A percentile compares a stretch with the other conserved stretches of the same genome.
These are phyloP conservation scores for Yamadazyma sp. DNA, from an alignment of 805 yeast genomes.

Conservation along the genomic window DNA sequence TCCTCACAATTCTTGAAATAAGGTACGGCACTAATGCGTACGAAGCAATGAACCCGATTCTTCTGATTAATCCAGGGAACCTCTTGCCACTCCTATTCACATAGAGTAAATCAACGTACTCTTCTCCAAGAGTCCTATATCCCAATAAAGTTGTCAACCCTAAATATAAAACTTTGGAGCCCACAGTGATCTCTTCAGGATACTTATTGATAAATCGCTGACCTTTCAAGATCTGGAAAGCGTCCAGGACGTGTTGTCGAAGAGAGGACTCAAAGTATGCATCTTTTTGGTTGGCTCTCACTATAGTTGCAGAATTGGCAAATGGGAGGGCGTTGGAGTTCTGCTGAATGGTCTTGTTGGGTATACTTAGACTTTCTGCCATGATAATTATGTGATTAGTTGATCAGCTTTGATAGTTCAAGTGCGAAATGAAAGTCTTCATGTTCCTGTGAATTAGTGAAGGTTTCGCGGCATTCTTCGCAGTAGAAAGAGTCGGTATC, in stretches of 20 bases:
- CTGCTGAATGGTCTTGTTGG: constrained; percentile 2
- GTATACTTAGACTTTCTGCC: too few species aligned
- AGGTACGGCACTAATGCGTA: constrained; percentile 66
- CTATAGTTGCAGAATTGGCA: constrained; percentile 87
- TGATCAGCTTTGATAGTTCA: constrained; percentile 35
- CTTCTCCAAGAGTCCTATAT: constrained; percentile 87
- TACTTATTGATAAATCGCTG: constrained; percentile 65
- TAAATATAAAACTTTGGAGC: constrained; percentile 64
- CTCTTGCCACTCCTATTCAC: constrained; percentile 53
- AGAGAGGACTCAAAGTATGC: constrained; percentile 62
- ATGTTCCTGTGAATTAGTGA: constrained; percentile 45
- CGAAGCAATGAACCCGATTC: constrained; percentile 58
- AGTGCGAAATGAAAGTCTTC: constrained; percentile 55
- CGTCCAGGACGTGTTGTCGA: constrained; percentile 54
- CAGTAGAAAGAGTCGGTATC: constrained; percentile 22
- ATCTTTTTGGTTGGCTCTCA: constrained; percentile 90
- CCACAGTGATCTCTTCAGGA: constrained; percentile 58
- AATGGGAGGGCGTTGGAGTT: constrained; percentile 45
- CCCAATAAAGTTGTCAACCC: constrained; percentile 73
- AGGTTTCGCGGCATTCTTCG: constrained; percentile 22
- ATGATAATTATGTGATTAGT: constrained; percentile 32
- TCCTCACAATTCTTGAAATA: constrained; percentile 31
- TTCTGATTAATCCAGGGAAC: constrained; percentile 45
- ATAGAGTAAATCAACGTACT: constrained; percentile 79
- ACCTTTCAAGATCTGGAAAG: constrained; percentile 54